Base-by-base conservation (phyloP, 1,139 yeast genomes). In the Zygoascus meyerae region DNA sequence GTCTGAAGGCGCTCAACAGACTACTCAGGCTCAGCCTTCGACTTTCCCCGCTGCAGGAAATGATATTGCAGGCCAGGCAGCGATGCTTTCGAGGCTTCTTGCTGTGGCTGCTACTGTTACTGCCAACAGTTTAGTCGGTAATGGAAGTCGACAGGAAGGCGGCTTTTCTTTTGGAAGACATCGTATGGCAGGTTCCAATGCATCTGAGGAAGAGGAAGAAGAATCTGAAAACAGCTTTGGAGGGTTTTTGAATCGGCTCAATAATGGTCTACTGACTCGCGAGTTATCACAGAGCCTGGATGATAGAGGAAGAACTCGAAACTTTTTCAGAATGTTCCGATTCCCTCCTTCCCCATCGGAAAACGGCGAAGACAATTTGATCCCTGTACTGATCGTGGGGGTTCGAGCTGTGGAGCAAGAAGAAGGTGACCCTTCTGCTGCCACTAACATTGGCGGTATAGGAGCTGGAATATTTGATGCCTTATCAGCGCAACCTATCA, bases 301-400 rank as follows among this genome's bases (percentile, higher is more conserved):
- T 14, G 45, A 45, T 11, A 40, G 40, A 4, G 48, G 54, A 29
- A 42, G 57, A 8, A 50, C 56, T 1, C 54, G 50, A 54, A 69
- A 72, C 45, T 76, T 77, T 50, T 76, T 77, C 58, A 65, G 83
- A 42, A 77, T 80, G 51, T 78, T 78, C 56, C 58, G 81, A 45
- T 77, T 78, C 58, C 73, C 74, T 34, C 58, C 66, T 35, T 42
- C 32, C 34, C 47, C 44, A 6, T 53, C 33, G 53, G 53, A 32
- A 42, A 54, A 28, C 42, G 44, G 37, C n/a, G 36, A 49, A 12
- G 44, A 40, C 9, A 62, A 64, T 17, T 59, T 68, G 49, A 70
- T 78, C 1, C 83, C 83, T 0, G 77, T 78, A 5, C 61, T 78
- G 52, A 73, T 78, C 32, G 74, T 78, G n/a, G 81, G 83, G 3